Evolutionary conservation across 164 flowering plant genomes (phyloP).

Genomic region (Umbilicus rupestris): DNA sequence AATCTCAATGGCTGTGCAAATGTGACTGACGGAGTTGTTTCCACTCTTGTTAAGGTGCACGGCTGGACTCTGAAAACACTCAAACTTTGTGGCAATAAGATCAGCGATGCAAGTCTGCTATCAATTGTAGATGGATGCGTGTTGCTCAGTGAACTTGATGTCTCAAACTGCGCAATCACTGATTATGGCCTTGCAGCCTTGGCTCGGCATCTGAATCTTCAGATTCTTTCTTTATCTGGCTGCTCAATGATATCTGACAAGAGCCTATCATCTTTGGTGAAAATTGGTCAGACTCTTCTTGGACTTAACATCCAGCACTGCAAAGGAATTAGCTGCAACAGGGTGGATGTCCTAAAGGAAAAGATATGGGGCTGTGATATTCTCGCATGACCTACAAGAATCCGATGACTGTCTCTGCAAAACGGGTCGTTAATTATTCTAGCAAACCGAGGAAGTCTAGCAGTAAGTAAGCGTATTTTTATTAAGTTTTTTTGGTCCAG

Average conservation of each 20-base stretch:
- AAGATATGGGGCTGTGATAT: constrained; percentile 33
- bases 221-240: constrained; percentile 27
- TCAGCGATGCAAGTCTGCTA: constrained; percentile 21
- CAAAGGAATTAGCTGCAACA: constrained; percentile 19
- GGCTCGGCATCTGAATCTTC: constrained; percentile 23
- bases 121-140: constrained; percentile 23
- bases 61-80: constrained; percentile 30
- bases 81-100: constrained; percentile 20
- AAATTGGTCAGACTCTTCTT: constrained; percentile 22
- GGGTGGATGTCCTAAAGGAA: constrained; percentile 20
- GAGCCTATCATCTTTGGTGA: constrained; percentile 19
- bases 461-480: constrained; percentile 13
- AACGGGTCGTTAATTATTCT: background rate
- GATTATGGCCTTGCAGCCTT: constrained; percentile 28
- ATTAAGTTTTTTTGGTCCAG: constrained; percentile 18
- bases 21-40: constrained; percentile 35
- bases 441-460: background rate
- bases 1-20: constrained; percentile 44
- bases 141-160: constrained; percentile 27
- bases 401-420: background rate
- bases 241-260: constrained; percentile 28
- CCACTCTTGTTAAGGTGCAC: constrained; percentile 29
- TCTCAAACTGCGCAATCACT: constrained; percentile 26
- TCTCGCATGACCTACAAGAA: constrained; percentile 7
- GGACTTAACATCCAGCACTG: constrained; percentile 38